Conservation (phyloP, 2,329 filamentous ascomycete species). For the Trichoderma pleuroti region DNA sequence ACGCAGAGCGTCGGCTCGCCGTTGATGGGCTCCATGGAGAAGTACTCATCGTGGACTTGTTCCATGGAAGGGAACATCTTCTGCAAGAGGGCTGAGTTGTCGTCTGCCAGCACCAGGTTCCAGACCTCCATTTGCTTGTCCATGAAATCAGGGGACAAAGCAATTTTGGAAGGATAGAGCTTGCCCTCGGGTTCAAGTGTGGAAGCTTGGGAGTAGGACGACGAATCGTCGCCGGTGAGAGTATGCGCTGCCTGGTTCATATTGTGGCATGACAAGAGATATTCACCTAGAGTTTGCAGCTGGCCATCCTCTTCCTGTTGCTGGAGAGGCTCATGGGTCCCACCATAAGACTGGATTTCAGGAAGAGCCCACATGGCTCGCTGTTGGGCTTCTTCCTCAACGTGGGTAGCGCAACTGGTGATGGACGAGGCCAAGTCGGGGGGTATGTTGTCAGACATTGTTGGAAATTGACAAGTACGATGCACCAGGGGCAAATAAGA, state of each 20-base stretch:
- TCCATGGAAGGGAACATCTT: slow-evolving; percentile 31
- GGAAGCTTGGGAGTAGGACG: slow-evolving; percentile 24
- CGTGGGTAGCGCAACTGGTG: neutral
- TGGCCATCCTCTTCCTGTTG: neutral
- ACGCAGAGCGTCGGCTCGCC: slow-evolving; percentile 34
- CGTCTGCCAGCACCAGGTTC: neutral
- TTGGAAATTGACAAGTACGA: neutral
- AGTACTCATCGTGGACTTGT: slow-evolving; percentile 34
- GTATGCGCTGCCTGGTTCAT: neutral
- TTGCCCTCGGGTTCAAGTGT: neutral
- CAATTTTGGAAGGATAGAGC: neutral
- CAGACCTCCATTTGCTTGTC: neutral
- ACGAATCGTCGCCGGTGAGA: neutral
- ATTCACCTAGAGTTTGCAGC: neutral
- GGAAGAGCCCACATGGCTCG: neutral
- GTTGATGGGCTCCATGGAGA: slow-evolving; percentile 31
- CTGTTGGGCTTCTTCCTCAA: neutral
- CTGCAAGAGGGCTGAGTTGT: neutral
- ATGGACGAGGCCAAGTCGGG: neutral
- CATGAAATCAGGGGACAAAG: neutral
- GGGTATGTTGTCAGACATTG: neutral
- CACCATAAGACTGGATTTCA: neutral
- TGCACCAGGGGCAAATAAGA: neutral
- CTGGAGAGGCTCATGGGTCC: neutral
- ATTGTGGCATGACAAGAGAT: neutral